Evolutionary conservation across 192 early-diverging fungal species (phyloP), one percentile per base, ranked within the genome.

Genomic region (Coemansia pectinata): DNA sequence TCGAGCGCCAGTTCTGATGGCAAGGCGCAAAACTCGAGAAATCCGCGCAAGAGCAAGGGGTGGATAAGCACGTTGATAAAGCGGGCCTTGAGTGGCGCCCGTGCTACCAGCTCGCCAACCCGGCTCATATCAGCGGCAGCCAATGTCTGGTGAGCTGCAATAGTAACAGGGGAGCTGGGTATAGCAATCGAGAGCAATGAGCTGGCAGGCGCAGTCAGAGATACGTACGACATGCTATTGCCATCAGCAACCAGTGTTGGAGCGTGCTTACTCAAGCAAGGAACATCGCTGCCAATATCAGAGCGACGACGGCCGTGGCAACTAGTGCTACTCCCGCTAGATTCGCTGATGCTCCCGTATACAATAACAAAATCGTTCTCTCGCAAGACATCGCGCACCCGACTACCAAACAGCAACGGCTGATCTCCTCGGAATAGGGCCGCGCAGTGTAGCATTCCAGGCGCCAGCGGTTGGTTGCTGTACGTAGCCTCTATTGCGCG

Each of bases 1-100:
- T 96, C 93, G 47, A 94, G 85, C 2, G 90, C 87, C 76, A 90
- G 91, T 75, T 96, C 93, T 45, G 79, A 77, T 2, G 79, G 79
- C 68, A 81, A 47, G 0, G 79, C 79, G 50, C 84, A 85, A 41
- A 78, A 82, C 66, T 75, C 76, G 55, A 85, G 52, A 38, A 85
- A 85, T 15, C 63, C 66, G 41, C 69, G 76, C 47, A 81, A 64
- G 1, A 76, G 50, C 27, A 19, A n/a, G 1, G 79, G 79, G 17
- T 62, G 47, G 12, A 73, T 65, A 5, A 85, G 71, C n/a, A 81
- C 71, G 64, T 85, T 85, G 44, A 78, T 73, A 42, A 85, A 85
- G 10, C 84, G 79, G 5, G 73, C 74, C 42, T 78, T 81, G 31
- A 81, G 74, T n/a, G 79, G 72, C 11, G 84, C 84, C 19, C 55